Evolutionary conservation across 2,329 filamentous ascomycete genomes (phyloP).

Genomic region (Trichoderma guizhouense): DNA sequence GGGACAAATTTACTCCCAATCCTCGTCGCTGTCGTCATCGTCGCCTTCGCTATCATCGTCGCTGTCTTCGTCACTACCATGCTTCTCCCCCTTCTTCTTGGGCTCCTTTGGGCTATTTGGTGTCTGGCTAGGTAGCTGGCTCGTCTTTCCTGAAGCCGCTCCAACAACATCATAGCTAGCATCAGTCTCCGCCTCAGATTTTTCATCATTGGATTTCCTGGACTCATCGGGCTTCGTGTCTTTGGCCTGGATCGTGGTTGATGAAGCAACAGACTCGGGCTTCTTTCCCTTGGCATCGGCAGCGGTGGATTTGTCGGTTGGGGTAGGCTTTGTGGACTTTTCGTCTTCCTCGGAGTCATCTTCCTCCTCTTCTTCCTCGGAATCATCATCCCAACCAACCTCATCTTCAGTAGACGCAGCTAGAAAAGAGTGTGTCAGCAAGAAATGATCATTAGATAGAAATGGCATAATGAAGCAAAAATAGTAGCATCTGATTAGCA

Average conservation of each 20-base stretch:
- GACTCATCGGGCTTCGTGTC: conserved; percentile 61
- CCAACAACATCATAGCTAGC: conserved; percentile 94
- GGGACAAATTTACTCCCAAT: conserved; percentile 63
- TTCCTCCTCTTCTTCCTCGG: conserved; percentile 46
- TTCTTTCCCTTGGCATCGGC: conserved; percentile 34
- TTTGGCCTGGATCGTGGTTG: conserved; percentile 55
- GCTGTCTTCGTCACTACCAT: conserved; percentile 32
- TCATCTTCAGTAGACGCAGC: conserved; percentile 71
- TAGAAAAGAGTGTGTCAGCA: conserved; percentile 29
- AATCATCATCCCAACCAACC: conserved; percentile 63
- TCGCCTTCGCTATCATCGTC: conserved; percentile 26
- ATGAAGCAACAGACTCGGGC: conserved; percentile 52
- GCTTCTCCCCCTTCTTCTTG: conserved; percentile 46
- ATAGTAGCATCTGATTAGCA: neutral
- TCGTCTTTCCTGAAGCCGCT: conserved; percentile 69
- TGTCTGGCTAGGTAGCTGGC: conserved; percentile 78
- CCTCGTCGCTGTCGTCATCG: conserved; percentile 56
- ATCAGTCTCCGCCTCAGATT: conserved; percentile 88
- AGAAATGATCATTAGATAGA: neutral
- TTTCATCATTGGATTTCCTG: conserved; percentile 79
- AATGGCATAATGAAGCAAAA: neutral
- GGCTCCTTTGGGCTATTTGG: conserved; percentile 67
- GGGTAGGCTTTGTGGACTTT: conserved; percentile 20
- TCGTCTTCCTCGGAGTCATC: conserved; percentile 40
- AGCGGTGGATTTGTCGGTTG: conserved; percentile 36